phyloP scores from a whole-genome alignment of 768 basidiomycete genomes.

The Dendrothele bispora region DNA sequence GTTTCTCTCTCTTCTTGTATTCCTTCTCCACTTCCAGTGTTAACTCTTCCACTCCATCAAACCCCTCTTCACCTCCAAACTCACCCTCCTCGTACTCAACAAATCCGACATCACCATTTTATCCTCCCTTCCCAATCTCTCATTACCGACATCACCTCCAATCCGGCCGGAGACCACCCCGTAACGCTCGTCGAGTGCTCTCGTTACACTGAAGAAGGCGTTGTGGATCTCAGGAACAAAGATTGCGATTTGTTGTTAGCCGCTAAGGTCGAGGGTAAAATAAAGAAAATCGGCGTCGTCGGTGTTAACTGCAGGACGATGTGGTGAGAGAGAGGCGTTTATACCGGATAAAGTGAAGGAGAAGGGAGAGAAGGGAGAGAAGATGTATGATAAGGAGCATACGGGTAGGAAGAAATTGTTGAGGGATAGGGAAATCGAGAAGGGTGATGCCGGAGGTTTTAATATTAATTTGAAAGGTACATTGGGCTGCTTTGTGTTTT shows the following conservation, averaged over 20 bases:
- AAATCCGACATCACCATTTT: constrained; percentile 93
- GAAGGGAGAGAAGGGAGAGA: no score
- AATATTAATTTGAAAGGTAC: constrained; percentile 87
- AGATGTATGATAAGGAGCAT: constrained; percentile 86
- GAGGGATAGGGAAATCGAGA: constrained; percentile 80
- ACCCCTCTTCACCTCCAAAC: constrained; percentile 92
- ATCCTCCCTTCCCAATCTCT: constrained; percentile 76
- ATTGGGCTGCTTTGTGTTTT: constrained; percentile 25
- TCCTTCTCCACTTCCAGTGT: no score
- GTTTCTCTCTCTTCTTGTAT: no score
- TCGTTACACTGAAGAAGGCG: constrained; percentile 94
- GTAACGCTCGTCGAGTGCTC: no score
- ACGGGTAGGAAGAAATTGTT: constrained; percentile 67
- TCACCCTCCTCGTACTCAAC: constrained; percentile 93
- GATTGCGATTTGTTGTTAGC: constrained; percentile 95
- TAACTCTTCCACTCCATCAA: constrained; percentile 99
- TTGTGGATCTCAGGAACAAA: constrained; percentile 93
- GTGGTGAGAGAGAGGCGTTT: constrained; percentile 79
- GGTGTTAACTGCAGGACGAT: constrained; percentile 92
- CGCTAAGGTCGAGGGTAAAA: constrained; percentile 90
- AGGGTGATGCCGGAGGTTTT: constrained; percentile 88
- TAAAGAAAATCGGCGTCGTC: constrained; percentile 91
- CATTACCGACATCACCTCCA: no score
- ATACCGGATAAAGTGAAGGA: constrained; percentile 84
- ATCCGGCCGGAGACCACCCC: no score